phyloP scores from a whole-genome alignment of 371 early-diverging fungal species.

The Haplosporangium sp. region DNA sequence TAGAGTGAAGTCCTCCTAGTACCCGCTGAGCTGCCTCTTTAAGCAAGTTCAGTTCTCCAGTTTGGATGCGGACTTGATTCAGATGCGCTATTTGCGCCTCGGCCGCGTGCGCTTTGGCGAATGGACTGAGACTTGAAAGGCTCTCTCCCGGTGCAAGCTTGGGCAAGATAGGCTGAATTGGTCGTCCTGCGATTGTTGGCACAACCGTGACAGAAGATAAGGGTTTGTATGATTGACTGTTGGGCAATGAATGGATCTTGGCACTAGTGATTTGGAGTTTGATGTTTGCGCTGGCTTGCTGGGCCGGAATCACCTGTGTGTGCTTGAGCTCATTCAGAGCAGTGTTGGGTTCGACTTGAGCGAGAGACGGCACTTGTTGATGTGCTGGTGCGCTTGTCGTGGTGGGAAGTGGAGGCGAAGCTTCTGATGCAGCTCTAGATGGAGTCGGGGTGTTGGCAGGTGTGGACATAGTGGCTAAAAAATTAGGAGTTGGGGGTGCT shows the following conservation, averaged over 20 bases:
- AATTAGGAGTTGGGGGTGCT: slow-evolving; percentile 8
- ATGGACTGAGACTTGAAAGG: background rate
- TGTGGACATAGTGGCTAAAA: slow-evolving; percentile 26
- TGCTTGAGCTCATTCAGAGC: background rate
- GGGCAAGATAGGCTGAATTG: slow-evolving; percentile 16
- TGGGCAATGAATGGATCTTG: slow-evolving; percentile 16
- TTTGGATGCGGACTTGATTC: slow-evolving; percentile 9
- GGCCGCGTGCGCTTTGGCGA: slow-evolving; percentile 9
- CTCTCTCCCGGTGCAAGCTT: slow-evolving; percentile 10
- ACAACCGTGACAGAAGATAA: slow-evolving; percentile 13
- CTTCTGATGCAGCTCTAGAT: background rate
- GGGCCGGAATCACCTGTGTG: background rate
- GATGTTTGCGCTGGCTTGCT: background rate
- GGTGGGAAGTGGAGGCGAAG: background rate
- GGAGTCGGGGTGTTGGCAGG: slow-evolving; percentile 47
- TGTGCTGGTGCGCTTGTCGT: background rate
- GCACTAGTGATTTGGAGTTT: background rate
- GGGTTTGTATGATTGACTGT: slow-evolving; percentile 26
- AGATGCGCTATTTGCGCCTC: background rate
- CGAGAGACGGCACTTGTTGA: background rate
- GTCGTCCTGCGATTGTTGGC: slow-evolving; percentile 12
- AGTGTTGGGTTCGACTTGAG: background rate
- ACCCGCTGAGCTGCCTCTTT: slow-evolving; percentile 38
- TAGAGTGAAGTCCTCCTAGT: background rate
- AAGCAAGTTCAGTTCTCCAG: slow-evolving; percentile 3